Base-by-base conservation (phyloP, 176 grass and related monocot genomes). In the Carex pumila region DNA sequence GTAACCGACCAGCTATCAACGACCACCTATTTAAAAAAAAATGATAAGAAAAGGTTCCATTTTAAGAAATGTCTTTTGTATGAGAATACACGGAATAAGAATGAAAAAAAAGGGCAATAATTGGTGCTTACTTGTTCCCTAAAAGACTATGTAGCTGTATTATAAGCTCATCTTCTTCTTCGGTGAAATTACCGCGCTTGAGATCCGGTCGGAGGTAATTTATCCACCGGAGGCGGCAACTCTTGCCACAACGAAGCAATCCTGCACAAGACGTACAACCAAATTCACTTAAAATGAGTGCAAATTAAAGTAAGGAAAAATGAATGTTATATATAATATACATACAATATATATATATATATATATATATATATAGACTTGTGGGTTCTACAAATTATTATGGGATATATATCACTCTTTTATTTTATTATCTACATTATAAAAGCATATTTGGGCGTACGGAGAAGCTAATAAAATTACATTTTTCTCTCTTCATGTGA, bases 161-260 rank as follows among this genome's bases (percentile, higher is more conserved):
- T 85, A 97, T 97, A 82, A 90, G 63, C 22, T 94, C 88, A 81
- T 94, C 91, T 3, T 94, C 94, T 22, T 94, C 88, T 0, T 88
- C 85, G n/a, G 90, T 89, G 86, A 97, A 97, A 79, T 97, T 97
- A 36, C 94, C 94, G 0, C 94, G 88, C 90, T 97, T 97, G 50
- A 97, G 88, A 57, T 97, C 91, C 0, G 92, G 91, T 50, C 94
- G 71, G 5, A 97, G 80, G 86, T 97, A 97, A 82, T 94, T 94
- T 84, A 94, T 94, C 94, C 94, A 94, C 2, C 94, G 85, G 30
- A 94, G 90, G 7, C 94, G 85, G 86, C 94, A 97, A 82, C 94
- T 94, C 85, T 97, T 97, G 11, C 94, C 94, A 65, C 94, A 97
- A 15, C 94, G 89, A 68, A 83, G 83, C 66, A 94, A 78, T 60